A percentile compares a stretch with the other conserved stretches of the same genome.
phyloP scores from a whole-genome alignment of 116 monocot genomes.

The Zostera marina region DNA sequence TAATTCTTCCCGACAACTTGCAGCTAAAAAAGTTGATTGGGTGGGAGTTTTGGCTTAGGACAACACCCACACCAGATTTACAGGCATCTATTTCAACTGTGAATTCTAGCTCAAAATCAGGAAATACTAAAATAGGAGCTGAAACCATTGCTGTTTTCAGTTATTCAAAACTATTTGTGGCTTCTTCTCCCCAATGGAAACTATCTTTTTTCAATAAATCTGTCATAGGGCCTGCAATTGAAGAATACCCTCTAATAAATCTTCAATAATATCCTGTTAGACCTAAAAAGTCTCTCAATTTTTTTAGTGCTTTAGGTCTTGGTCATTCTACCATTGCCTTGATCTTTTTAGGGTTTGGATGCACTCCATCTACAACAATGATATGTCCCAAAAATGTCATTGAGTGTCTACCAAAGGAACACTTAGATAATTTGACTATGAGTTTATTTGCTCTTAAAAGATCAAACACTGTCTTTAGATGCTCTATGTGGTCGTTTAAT shows the following conservation, averaged over 20 bases:
- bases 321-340: too few relatives aligned
- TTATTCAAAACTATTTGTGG: not conserved
- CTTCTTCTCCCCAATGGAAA: not conserved
- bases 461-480: not conserved
- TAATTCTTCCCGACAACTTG: not conserved
- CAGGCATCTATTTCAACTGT: not conserved
- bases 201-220: not conserved
- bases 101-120: not conserved
- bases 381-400: too few relatives aligned
- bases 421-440: not conserved
- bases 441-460: not conserved
- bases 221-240: too few relatives aligned
- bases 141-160: not conserved
- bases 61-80: not conserved
- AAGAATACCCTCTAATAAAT: too few relatives aligned
- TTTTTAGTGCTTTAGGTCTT: too few relatives aligned
- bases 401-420: not conserved
- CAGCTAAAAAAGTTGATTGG: conserved; percentile 2
- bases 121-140: not conserved
- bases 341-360: too few relatives aligned
- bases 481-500: not conserved
- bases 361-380: too few relatives aligned
- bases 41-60: not conserved
- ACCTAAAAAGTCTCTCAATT: too few relatives aligned
- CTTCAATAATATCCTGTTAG: too few relatives aligned